Conservation (phyloP, 2,329 filamentous ascomycete species). For the Hortaea werneckii region DNA sequence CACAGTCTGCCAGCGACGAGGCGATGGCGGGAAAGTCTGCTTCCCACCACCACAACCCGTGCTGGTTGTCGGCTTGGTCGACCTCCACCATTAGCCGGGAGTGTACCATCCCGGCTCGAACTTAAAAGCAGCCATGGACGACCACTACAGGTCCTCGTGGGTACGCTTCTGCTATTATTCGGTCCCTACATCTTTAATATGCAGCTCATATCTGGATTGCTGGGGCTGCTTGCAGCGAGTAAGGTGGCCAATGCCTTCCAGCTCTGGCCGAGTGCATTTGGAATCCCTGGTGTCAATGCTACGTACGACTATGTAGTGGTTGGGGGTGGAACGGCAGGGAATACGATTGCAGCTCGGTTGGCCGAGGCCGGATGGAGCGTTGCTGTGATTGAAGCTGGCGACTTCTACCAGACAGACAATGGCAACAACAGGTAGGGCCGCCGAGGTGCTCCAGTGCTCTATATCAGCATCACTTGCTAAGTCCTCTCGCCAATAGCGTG, state of each 20-base stretch:
- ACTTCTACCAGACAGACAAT: constrained; percentile 14
- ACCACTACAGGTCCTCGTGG: too few relatives aligned
- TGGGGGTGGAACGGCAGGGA: constrained; percentile 10
- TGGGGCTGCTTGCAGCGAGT: neutral
- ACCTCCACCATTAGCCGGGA: too few relatives aligned
- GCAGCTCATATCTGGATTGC: neutral
- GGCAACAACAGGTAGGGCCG: constrained; percentile 7
- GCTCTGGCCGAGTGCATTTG: neutral
- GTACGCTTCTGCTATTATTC: too few relatives aligned
- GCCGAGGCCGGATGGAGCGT: constrained; percentile 10
- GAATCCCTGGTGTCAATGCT: constrained; percentile 6
- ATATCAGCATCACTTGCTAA: neutral
- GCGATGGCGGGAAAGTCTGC: too few relatives aligned
- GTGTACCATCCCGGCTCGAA: too few relatives aligned
- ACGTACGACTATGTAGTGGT: constrained; percentile 16
- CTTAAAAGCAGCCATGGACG: too few relatives aligned
- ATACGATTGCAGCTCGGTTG: constrained; percentile 14
- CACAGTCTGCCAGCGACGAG: too few relatives aligned
- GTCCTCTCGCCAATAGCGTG: neutral
- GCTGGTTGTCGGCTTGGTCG: too few relatives aligned
- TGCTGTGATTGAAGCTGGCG: constrained; percentile 17
- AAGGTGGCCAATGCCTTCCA: neutral
- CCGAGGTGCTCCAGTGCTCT: constrained; percentile 1
- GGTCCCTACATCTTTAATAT: neutral
- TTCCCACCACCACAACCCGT: too few relatives aligned